Evolutionary conservation across 768 basidiomycete species (phyloP).

Genomic region (Cystobasidium ongulense): DNA sequence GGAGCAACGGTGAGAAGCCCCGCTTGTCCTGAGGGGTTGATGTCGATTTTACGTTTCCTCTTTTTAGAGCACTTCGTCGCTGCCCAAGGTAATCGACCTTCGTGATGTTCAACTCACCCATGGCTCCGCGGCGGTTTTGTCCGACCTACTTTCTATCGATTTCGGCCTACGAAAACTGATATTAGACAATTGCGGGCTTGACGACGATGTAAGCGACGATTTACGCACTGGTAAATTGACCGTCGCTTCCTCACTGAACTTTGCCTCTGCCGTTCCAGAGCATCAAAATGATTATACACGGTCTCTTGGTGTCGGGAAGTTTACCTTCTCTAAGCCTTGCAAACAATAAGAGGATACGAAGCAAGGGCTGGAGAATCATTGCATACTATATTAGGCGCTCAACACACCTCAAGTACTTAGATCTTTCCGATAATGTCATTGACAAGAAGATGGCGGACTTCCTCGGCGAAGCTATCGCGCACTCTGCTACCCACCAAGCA

Average conservation of each 20-base stretch:
- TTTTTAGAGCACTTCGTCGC: slow-evolving; percentile 38
- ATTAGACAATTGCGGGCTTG: slow-evolving; percentile 76
- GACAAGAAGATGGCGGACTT: slow-evolving; percentile 80
- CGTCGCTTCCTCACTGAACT: background rate
- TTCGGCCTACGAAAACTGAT: slow-evolving; percentile 83
- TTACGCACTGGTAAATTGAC: no score
- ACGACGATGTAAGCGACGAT: slow-evolving; percentile 60
- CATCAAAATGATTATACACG: slow-evolving; percentile 80
- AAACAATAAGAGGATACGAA: slow-evolving; percentile 72
- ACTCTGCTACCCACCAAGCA: no score
- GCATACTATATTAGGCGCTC: slow-evolving; percentile 78
- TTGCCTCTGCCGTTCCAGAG: slow-evolving; percentile 52
- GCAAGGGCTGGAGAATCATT: slow-evolving; percentile 65
- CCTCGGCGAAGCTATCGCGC: slow-evolving; percentile 59
- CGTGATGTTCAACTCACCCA: slow-evolving; percentile 66
- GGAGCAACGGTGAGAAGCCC: background rate
- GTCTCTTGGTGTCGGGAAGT: slow-evolving; percentile 71
- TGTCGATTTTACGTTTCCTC: slow-evolving; percentile 4
- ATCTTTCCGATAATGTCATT: slow-evolving; percentile 73
- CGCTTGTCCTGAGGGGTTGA: no score
- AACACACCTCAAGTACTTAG: slow-evolving; percentile 69
- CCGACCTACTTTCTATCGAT: slow-evolving; percentile 84
- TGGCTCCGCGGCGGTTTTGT: slow-evolving; percentile 65
- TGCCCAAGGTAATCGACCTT: slow-evolving; percentile 67
- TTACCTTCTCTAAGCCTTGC: slow-evolving; percentile 76